Base-by-base conservation (phyloP, 140 eudicot species). In the Flaveria floridana region DNA sequence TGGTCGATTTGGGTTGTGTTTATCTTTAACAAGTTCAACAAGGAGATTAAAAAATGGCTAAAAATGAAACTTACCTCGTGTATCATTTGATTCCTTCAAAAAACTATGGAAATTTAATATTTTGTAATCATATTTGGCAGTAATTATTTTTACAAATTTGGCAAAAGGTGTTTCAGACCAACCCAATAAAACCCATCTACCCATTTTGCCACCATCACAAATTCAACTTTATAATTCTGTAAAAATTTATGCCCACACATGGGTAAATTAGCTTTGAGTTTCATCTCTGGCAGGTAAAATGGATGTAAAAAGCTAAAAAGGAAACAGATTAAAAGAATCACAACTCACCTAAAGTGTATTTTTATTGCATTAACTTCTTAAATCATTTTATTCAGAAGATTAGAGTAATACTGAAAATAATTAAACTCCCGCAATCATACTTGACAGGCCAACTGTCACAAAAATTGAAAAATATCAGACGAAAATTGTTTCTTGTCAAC, bases 81-180 rank as follows among this genome's bases (percentile, higher is more conserved):
- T 30, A 34, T 5, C 41, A 34, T 34, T 34, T 34, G 8, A 34
- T 34, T 34, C 41, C 5, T 34, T 6, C 41, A 34, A 6, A 34
- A 5, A 34, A 34, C 41, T 34, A 34, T 34, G 41, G 41, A 34
- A 34, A 34, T 34, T 34, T 34, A 34, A 34, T 34, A n/a, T 3
- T 71, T 70, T 8, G 12, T n/a, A 7, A 50, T 50, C 75, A 71
- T 34, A 53, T 52, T 16, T 16, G 37, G 55, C 50, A 10, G 56
- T 20, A 19, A 34, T 9, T 2, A 71, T 1, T 52, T 7, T 10
- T 28, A 14, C 10, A 62, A 12, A 1, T 62, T 62, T 28, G 46
- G 13, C 6, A 64, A 26, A 25, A 25, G 12, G 42, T 13, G 44
- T 28, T 15, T 7, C 1, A 13, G 20, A 3, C 4, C 21, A 62